Evolutionary conservation across 768 basidiomycete genomes (phyloP), one percentile per base, ranked within the genome.

Genomic region (Roridomyces roridus): DNA sequence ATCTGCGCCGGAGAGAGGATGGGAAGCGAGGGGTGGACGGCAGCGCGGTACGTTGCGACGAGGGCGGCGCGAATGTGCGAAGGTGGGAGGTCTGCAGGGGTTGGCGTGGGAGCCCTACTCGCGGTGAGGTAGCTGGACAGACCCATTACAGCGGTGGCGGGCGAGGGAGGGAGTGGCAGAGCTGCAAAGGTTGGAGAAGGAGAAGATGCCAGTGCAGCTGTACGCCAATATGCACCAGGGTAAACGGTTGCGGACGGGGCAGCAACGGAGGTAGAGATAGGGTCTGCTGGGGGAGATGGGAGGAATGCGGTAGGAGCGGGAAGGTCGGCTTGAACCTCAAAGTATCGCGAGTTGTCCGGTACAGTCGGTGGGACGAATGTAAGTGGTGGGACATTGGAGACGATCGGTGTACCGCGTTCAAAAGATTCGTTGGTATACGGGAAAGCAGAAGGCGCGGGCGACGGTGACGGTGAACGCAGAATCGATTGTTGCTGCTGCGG

Each of bases 1-100:
- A 17, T 37, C 26, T 52, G 54, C 14, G 53, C 24, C 17, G 55
- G 51, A 6, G 67, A 67, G 18, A 71, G 46, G 41, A 71, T 47
- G 7, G 70, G 70, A 34, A 68, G 65, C 15, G 64, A 63, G 0
- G 67, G 65, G 46, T 70, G 65, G 7, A 68, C 65, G 47, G 59
- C 46, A 18, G 60, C 31, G 41, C 65, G 69, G 51, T 70, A 70
- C 5, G 66, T 62, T 18, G 65, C 67, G 37, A 71, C 41, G 26
- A 71, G 63, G 15, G 62, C 42, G n/a, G 63, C 50, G 15, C 67
- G 60, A 24, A 70, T 60, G 34, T 68, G 64, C 6, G 61, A 51
- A 11, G 70, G 70, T 24, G 70, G 70, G 6, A 71, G 65, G 25
- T 71, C 68, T 7, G 64, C 45, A 10, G 42, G 43, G 9, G 55